Base-by-base conservation (phyloP, 2,329 filamentous ascomycete genomes). In the Nigrospora osmanthi region DNA sequence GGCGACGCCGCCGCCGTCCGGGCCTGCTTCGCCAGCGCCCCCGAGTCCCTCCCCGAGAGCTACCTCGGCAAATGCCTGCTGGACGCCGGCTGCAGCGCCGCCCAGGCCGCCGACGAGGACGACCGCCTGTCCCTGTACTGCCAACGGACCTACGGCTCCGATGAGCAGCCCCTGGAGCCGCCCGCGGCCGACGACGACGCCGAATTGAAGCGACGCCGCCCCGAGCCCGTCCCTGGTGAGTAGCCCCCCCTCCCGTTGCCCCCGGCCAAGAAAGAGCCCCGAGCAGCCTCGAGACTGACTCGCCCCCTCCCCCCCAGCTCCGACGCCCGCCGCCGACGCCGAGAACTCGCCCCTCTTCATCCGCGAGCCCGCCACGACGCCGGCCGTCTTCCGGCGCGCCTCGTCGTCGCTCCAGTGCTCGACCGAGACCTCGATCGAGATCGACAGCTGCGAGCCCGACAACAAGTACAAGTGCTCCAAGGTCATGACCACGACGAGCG, bases 1-100 rank as follows among this genome's bases (percentile, higher is more conserved):
- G 72, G 70, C 39, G 57, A 72, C 53, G 55, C 57, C 46, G 60
- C 58, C 45, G 61, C 65, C 35, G 62, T 77, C 49, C 56, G 59
- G 42, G 47, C 61, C 53, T 78, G 74, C 58, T 61, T 78, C 41
- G 48, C 54, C 11, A 49, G 55, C 32, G 59, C 65, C 30, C 49
- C 62, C 13, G 41, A 53, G 43, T 49, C 57, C 49, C 51, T 63
- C 46, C 52, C 56, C 39, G 42, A 56, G 13, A 43, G 48, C 15
- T 61, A 67, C 40, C 48, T 78, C 46, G 60, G 68, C 51, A 49
- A 49, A 12, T 69, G 67, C 49, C 66, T 67, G 48, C 42, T 52
- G 23, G 51, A 58, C 33, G 64, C 61, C 41, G 64, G 63, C 40
- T 70, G 67, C 58, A 62, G 59, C 4, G 31, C 48, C 13, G 57